These are phyloP conservation scores for Camellia sinensis DNA, from an alignment of 148 eudicot species.

Conservation along the genomic window DNA sequence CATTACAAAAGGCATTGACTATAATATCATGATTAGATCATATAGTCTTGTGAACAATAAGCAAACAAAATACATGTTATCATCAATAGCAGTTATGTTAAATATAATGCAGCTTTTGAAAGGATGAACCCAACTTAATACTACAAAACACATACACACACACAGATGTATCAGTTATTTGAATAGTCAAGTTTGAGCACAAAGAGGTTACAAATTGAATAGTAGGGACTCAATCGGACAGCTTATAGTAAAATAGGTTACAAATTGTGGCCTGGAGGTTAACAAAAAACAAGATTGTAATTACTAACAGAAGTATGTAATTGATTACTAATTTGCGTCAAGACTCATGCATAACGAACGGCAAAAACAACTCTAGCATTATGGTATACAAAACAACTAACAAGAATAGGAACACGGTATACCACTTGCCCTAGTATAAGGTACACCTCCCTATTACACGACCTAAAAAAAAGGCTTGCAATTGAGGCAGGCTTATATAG, in stretches of 20 bases:
- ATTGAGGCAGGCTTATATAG: background rate
- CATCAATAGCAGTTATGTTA: background rate
- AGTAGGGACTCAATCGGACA: too few relatives aligned
- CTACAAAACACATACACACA: background rate
- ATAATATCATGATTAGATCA: background rate
- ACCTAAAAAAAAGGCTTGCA: too few relatives aligned
- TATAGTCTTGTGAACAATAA: background rate
- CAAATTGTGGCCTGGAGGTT: too few relatives aligned
- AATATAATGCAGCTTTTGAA: background rate
- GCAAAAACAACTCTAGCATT: background rate
- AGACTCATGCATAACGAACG: background rate
- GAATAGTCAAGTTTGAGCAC: background rate
- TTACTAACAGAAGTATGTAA: too few relatives aligned
- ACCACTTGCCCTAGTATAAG: background rate
- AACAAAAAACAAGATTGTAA: too few relatives aligned
- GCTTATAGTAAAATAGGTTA: background rate
- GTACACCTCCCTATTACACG: too few relatives aligned
- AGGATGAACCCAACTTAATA: background rate
- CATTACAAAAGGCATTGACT: background rate
- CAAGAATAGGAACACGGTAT: background rate
- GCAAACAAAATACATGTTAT: background rate
- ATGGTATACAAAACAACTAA: background rate
- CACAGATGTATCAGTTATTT: background rate
- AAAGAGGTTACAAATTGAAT: too few relatives aligned
- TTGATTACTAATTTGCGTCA: background rate